Conservation (phyloP, 2,329 filamentous ascomycete species). For the Niveomyces coronatus region DNA sequence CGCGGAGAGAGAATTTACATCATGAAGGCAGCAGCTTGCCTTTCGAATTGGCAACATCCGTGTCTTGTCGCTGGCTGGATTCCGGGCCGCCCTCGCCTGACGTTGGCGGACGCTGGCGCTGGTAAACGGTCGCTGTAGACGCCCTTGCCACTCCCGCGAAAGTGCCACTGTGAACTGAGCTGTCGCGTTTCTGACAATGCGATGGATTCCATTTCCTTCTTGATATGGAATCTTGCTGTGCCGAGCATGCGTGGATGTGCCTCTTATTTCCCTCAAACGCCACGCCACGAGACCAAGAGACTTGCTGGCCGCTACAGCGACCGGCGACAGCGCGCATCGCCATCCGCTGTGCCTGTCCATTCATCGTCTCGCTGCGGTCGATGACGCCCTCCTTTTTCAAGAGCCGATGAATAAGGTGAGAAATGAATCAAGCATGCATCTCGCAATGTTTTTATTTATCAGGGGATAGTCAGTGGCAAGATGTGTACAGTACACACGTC, state of each 20-base stretch:
- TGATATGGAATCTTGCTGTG: neutral
- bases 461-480: too few species aligned
- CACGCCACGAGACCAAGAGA: neutral
- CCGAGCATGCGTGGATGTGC: conserved; percentile 1
- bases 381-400: too few species aligned
- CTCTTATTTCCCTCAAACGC: neutral
- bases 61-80: conserved; percentile 5
- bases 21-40: too few species aligned
- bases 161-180: conserved; percentile 1
- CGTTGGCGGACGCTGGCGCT: neutral
- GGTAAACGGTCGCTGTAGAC: conserved; percentile 5
- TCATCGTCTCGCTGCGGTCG: conserved; percentile 2
- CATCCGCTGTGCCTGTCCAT: conserved; percentile 1
- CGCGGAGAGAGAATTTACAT: too few species aligned
- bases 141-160: conserved; percentile 5
- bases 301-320: neutral
- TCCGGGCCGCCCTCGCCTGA: neutral
- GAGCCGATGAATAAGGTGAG: too few species aligned
- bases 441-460: too few species aligned
- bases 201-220: neutral
- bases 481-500: too few species aligned
- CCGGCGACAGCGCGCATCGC: conserved; percentile 4
- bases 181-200: neutral
- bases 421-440: too few species aligned
- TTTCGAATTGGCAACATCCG: conserved; percentile 14